Percentiles rank a stretch among this genome's conserved stretches.
These are phyloP conservation scores for Ophiosphaerella herpotricha DNA, from an alignment of 2,329 filamentous ascomycete genomes.

Conservation along the genomic window DNA sequence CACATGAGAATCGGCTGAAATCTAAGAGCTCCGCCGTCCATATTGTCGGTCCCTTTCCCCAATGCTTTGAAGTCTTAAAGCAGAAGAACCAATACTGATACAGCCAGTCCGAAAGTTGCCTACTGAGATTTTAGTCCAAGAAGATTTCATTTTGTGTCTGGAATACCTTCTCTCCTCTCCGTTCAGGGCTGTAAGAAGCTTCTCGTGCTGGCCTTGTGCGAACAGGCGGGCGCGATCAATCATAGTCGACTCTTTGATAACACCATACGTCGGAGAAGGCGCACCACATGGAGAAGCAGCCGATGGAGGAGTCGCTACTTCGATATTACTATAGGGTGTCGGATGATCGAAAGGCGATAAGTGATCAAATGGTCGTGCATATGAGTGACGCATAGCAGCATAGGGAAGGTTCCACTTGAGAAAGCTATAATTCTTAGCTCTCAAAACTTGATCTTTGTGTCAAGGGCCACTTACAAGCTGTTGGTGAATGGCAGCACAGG, in stretches of 20 bases:
- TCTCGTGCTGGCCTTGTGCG: slow-evolving; percentile 28
- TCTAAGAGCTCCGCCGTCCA: slow-evolving; percentile 29
- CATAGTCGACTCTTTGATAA: slow-evolving; percentile 15
- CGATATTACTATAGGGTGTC: slow-evolving; percentile 27
- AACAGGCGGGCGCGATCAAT: slow-evolving; percentile 33
- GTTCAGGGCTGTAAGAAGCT: slow-evolving; percentile 29
- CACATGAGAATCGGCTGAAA: slow-evolving; percentile 2
- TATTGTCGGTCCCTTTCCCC: slow-evolving; percentile 15
- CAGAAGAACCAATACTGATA: slow-evolving; percentile 43
- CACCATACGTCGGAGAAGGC: slow-evolving; percentile 26
- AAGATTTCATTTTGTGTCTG: background rate
- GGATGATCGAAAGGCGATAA: slow-evolving; percentile 11
- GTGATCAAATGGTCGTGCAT: slow-evolving; percentile 10
- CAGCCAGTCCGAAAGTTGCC: slow-evolving; percentile 31
- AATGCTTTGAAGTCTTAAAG: slow-evolving; percentile 20
- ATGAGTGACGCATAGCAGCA: slow-evolving; percentile 9
- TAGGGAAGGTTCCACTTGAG: slow-evolving; percentile 37
- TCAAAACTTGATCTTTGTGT: background rate
- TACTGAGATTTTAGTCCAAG: slow-evolving; percentile 8
- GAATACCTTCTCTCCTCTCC: slow-evolving; percentile 27
- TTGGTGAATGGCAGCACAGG: slow-evolving; percentile 14
- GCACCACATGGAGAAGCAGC: slow-evolving; percentile 21
- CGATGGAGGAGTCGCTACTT: slow-evolving; percentile 19
- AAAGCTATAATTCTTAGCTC: slow-evolving; percentile 16
- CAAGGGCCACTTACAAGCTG: slow-evolving; percentile 16